Evolutionary conservation across 345 rosid genomes (phyloP).

Genomic region (Schrenkiella parvula): DNA sequence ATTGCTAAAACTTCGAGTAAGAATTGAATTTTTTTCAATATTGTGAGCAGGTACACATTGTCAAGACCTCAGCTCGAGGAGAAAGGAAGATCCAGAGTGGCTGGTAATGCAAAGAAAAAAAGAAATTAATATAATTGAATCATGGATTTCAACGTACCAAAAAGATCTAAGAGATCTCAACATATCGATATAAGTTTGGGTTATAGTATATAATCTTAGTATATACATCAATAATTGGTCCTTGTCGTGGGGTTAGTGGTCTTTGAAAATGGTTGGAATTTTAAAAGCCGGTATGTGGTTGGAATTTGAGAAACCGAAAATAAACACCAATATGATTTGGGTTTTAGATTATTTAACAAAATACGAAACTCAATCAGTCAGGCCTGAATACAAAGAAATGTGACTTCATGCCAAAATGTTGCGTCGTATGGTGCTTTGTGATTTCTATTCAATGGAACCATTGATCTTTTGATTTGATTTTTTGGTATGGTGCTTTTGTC

Average conservation of each 20-base stretch:
- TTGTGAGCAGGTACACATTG: background rate
- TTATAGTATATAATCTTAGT: background rate
- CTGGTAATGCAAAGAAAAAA: conserved; percentile 28
- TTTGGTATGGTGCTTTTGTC: no score
- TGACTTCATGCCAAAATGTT: no score
- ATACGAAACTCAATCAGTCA: no score
- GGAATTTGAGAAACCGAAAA: no score
- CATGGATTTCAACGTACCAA: conserved; percentile 38
- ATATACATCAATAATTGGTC: background rate
- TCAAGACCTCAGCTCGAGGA: background rate
- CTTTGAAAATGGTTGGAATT: background rate
- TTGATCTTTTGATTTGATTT: no score
- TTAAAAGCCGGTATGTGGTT: no score
- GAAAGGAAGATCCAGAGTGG: background rate
- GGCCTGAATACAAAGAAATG: no score
- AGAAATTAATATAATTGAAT: conserved; percentile 36
- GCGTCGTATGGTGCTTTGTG: no score
- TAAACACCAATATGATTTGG: no score
- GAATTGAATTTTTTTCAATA: background rate
- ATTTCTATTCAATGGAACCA: no score
- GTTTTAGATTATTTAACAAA: no score
- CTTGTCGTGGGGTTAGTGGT: background rate
- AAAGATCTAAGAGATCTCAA: conserved; percentile 18
- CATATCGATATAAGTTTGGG: background rate
- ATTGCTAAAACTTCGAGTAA: background rate